Evolutionary conservation across 352 stramenopile species (phyloP).

Genomic region (Pythium plurisporium): DNA sequence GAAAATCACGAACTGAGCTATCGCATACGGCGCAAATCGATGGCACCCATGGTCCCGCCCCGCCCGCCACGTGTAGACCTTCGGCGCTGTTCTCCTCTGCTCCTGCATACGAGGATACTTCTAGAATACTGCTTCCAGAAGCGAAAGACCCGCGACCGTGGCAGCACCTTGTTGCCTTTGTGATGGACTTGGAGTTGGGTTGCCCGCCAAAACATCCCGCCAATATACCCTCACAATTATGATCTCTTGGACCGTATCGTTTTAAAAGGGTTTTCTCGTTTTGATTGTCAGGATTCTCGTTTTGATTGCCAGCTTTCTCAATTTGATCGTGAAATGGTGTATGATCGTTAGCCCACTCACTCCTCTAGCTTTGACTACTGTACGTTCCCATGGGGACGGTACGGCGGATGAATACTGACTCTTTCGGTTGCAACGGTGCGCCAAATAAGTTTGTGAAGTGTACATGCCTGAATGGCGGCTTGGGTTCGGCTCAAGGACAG

Average conservation of each 20-base stretch:
- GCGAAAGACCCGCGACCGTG: background rate
- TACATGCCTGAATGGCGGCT: too few species aligned
- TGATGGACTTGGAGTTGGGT: too few species aligned
- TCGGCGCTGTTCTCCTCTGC: background rate
- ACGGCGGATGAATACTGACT: too few species aligned
- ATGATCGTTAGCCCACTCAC: too few species aligned
- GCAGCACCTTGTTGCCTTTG: background rate
- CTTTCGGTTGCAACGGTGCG: too few species aligned
- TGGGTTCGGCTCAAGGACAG: too few species aligned
- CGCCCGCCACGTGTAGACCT: background rate
- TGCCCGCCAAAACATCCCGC: background rate
- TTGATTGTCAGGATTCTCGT: background rate
- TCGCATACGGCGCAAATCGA: too few species aligned
- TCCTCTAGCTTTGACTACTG: too few species aligned
- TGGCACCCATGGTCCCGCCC: too few species aligned
- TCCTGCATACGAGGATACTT: background rate
- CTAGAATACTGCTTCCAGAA: background rate
- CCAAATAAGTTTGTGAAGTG: too few species aligned
- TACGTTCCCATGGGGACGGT: too few species aligned
- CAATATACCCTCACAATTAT: background rate
- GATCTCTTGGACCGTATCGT: background rate
- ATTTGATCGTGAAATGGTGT: background rate
- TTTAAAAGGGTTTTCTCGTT: background rate
- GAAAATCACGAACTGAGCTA: background rate
- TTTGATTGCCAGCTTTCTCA: background rate